Percentiles rank a stretch among this genome's conserved stretches.
phyloP scores from a whole-genome alignment of 2,329 filamentous ascomycete genomes.

The Rhinocladiella similis region DNA sequence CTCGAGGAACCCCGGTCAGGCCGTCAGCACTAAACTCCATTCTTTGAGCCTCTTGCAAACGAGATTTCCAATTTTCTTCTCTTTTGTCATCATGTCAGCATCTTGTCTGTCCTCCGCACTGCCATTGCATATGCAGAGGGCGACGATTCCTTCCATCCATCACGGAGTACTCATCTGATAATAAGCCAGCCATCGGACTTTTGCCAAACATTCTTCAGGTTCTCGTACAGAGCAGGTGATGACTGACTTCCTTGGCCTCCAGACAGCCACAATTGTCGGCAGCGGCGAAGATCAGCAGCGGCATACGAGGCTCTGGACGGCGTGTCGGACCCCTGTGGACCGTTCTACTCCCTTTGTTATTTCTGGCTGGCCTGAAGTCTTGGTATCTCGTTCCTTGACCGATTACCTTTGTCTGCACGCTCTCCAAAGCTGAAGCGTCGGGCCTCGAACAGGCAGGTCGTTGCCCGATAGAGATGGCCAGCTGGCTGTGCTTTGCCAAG shows the following conservation, averaged over 20 bases:
- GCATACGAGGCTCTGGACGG: not conserved
- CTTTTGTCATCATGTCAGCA: not conserved
- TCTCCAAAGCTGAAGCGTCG: not conserved
- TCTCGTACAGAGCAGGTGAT: not conserved
- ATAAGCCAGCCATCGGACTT: not conserved
- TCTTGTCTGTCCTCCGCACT: not conserved
- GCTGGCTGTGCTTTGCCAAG: not conserved
- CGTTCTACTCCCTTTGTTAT: not conserved
- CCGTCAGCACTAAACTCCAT: conserved; percentile 3
- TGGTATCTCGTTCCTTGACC: not conserved
- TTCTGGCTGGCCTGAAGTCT: not conserved
- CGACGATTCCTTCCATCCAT: not conserved
- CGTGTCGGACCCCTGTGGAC: not conserved
- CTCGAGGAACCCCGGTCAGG: not conserved
- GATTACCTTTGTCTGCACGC: not conserved
- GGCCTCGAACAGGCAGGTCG: not conserved
- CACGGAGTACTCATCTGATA: not conserved
- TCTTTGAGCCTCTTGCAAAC: not conserved
- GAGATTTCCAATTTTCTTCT: not conserved
- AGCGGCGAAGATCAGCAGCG: not conserved
- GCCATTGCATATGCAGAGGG: not conserved
- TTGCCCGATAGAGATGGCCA: not conserved
- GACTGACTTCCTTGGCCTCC: not conserved
- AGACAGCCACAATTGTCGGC: not conserved
- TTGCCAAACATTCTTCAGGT: not conserved